Percentiles rank a stretch among this genome's conserved stretches.
phyloP scores from a whole-genome alignment of 1,139 yeast species.

The Geotrichum restrictum region DNA sequence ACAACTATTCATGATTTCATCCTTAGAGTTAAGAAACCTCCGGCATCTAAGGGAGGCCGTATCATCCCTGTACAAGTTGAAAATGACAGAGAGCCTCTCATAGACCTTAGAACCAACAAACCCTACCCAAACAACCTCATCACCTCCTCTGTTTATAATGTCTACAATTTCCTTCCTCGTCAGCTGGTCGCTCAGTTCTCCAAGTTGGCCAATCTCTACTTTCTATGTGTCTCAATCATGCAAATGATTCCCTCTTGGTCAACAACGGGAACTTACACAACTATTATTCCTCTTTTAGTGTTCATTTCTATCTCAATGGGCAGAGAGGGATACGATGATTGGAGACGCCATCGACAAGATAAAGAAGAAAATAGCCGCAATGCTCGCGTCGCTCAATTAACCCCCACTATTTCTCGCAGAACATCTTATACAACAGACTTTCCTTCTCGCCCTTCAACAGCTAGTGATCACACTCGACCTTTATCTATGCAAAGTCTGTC shows the following conservation, averaged over 20 bases:
- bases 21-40: constrained; percentile 45
- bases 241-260: constrained; percentile 98
- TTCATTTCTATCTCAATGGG: constrained; percentile 89
- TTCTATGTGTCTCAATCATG: constrained; percentile 80
- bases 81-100: constrained; percentile 32
- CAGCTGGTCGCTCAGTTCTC: constrained; percentile 89
- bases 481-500: constrained; percentile 22
- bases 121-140: constrained; percentile 66
- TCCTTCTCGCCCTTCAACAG: constrained; percentile 1
- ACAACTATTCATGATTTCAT: constrained; percentile 33
- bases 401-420: not conserved
- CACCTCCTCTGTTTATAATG: constrained; percentile 82
- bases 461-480: constrained; percentile 20
- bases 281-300: constrained; percentile 79
- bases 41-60: constrained; percentile 67
- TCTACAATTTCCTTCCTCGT: constrained; percentile 78
- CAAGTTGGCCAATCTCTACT: constrained; percentile 81
- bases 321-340: constrained; percentile 92
- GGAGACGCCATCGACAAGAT: constrained; percentile 81
- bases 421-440: constrained; percentile 2
- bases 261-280: constrained; percentile 93
- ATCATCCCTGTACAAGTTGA: constrained; percentile 55
- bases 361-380: constrained; percentile 72
- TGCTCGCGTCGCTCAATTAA: constrained; percentile 42
- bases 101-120: constrained; percentile 65